A percentile compares a stretch with the other conserved stretches of the same genome.
These are phyloP conservation scores for Epichloe coenophiala DNA, from an alignment of 2,329 filamentous ascomycete genomes.

Conservation along the genomic window DNA sequence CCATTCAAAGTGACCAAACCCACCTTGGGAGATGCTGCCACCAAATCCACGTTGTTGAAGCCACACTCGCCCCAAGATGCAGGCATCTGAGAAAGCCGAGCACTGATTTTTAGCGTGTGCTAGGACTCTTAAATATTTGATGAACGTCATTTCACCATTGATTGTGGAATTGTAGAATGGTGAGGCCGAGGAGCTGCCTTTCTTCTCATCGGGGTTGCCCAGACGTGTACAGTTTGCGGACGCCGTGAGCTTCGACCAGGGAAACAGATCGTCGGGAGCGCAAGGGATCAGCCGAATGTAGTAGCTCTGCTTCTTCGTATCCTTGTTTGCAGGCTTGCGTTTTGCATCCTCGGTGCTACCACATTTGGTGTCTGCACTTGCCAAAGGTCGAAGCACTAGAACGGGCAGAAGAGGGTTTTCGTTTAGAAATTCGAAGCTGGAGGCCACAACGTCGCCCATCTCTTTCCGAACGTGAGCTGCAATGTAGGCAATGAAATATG, in stretches of 20 bases:
- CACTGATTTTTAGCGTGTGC: constrained; percentile 57
- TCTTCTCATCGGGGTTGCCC: constrained; percentile 30
- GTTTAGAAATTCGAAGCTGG: constrained; percentile 53
- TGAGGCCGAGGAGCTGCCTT: constrained; percentile 37
- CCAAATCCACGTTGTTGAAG: constrained; percentile 74
- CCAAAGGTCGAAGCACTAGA: constrained; percentile 29
- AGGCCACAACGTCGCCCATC: constrained; percentile 36
- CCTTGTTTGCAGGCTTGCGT: constrained; percentile 12
- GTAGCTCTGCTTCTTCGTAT: constrained; percentile 23
- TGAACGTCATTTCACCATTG: constrained; percentile 61
- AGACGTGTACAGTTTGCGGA: constrained; percentile 56
- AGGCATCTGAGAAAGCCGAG: constrained; percentile 66
- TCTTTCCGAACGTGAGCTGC: constrained; percentile 53
- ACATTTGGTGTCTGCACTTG: constrained; percentile 8
- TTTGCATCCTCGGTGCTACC: constrained; percentile 7
- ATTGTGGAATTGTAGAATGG: constrained; percentile 84
- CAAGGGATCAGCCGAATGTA: constrained; percentile 68
- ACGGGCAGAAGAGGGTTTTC: constrained; percentile 69
- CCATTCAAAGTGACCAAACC: constrained; percentile 93
- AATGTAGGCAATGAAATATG: constrained; percentile 80
- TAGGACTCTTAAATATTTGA: constrained; percentile 62
- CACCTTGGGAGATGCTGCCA: constrained; percentile 56
- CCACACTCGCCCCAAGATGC: constrained; percentile 78
- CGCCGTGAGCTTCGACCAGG: constrained; percentile 55
- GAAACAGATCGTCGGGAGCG: constrained; percentile 55